Conservation (phyloP, 805 yeast species). For the Nakazawaea ernobii region DNA sequence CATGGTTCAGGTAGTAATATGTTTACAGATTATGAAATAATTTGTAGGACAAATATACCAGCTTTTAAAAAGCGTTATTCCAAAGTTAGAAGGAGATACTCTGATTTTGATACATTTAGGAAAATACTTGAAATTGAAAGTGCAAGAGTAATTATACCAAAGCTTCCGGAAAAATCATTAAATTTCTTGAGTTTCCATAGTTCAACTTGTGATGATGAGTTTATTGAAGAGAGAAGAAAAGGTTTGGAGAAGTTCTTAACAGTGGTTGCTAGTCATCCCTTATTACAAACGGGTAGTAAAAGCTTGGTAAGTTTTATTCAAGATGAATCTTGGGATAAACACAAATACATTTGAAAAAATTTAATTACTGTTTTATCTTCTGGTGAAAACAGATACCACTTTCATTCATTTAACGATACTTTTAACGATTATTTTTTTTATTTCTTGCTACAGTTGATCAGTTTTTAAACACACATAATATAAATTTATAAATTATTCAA, state of each 20-base stretch:
- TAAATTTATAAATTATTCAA: no score
- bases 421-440: no score
- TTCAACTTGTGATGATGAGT: constrained; percentile 74
- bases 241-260: constrained; percentile 78
- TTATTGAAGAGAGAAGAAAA: constrained; percentile 75
- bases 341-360: constrained; percentile 13
- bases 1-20: constrained; percentile 59
- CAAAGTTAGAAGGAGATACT: constrained; percentile 76
- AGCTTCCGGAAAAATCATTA: constrained; percentile 74
- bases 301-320: constrained; percentile 80
- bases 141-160: constrained; percentile 76
- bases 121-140: constrained; percentile 70
- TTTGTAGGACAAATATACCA: constrained; percentile 88
- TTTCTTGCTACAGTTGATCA: no score
- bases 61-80: constrained; percentile 63
- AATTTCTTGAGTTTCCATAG: constrained; percentile 46
- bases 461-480: no score
- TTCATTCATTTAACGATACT: no score
- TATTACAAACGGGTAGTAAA: constrained; percentile 81
- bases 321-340: constrained; percentile 72
- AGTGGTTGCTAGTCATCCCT: constrained; percentile 87
- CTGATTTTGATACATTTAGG: constrained; percentile 82
- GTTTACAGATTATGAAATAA: constrained; percentile 89
- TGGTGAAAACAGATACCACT: background rate
- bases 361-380: background rate